A percentile compares a stretch with the other conserved stretches of the same genome.
phyloP scores from a whole-genome alignment of 208 protist species.

The Porcisia hertigi region DNA sequence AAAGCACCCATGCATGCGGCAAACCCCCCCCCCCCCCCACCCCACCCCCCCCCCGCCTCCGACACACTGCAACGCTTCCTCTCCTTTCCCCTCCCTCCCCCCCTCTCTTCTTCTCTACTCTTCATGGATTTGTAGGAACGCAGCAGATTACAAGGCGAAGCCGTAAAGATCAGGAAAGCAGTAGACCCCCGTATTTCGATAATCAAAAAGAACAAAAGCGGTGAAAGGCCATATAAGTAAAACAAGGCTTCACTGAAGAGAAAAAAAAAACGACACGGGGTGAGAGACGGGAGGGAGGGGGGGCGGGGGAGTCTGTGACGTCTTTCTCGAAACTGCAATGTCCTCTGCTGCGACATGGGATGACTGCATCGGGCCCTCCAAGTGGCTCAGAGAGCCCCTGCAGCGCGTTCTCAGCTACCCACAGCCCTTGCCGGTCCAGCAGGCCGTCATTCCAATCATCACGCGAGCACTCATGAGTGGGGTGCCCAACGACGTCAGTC shows the following conservation, averaged over 20 bases:
- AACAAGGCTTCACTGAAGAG: background rate
- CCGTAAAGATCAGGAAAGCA: background rate
- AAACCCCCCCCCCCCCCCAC: background rate
- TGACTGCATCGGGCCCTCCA: conserved; percentile 17
- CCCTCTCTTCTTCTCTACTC: too few species aligned
- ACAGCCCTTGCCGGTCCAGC: conserved; percentile 80
- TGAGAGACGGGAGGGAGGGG: background rate
- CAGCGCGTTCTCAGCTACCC: conserved; percentile 57
- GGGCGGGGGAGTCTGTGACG: too few species aligned
- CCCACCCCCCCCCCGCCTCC: too few species aligned
- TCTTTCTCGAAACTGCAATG: background rate
- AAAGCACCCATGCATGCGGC: background rate
- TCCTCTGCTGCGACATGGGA: conserved; percentile 21
- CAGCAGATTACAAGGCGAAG: background rate
- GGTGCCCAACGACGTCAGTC: conserved; percentile 86
- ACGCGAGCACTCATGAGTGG: conserved; percentile 61
- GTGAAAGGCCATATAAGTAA: background rate
- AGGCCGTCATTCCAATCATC: conserved; percentile 73
- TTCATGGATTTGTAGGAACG: background rate
- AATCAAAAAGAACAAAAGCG: background rate
- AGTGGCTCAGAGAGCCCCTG: conserved; percentile 71
- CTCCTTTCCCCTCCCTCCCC: too few species aligned
- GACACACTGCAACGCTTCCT: too few species aligned
- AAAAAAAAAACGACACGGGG: background rate
- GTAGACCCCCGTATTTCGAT: background rate